A percentile compares a stretch with the other conserved stretches of the same genome.
Evolutionary conservation across 2,329 filamentous ascomycete genomes (phyloP).

Genomic region (Diatrype stigma): DNA sequence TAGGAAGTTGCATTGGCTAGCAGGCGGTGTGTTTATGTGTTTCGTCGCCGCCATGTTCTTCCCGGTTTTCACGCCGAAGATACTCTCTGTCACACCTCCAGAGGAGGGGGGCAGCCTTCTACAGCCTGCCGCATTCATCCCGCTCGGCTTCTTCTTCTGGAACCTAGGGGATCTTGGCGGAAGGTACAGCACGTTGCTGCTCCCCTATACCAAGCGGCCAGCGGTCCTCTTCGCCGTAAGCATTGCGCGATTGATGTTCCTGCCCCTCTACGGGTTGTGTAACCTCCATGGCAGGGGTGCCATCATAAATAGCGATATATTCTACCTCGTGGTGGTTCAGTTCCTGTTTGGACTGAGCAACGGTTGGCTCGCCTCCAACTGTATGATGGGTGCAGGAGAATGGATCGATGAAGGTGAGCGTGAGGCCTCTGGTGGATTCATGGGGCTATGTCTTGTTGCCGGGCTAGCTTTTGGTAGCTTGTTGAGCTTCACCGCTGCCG

Average conservation of each 20-base stretch:
- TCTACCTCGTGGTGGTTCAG: constrained; percentile 84
- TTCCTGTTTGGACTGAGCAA: constrained; percentile 79
- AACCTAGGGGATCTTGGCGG: constrained; percentile 83
- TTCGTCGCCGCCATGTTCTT: constrained; percentile 91
- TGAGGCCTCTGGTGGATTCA: constrained; percentile 88
- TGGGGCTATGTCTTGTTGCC: constrained; percentile 84
- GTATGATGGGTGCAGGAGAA: constrained; percentile 85
- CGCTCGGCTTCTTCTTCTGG: constrained; percentile 88
- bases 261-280: constrained; percentile 86
- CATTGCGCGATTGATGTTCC: constrained; percentile 61
- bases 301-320: constrained; percentile 71
- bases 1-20: constrained; percentile 73
- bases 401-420: constrained; percentile 80
- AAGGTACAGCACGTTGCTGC: constrained; percentile 59
- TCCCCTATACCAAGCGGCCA: constrained; percentile 57
- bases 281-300: constrained; percentile 78
- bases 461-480: constrained; percentile 84
- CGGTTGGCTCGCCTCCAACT: constrained; percentile 79
- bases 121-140: constrained; percentile 75
- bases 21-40: constrained; percentile 72
- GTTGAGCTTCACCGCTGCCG: constrained; percentile 73
- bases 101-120: constrained; percentile 55
- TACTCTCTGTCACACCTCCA: constrained; percentile 40
- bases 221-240: constrained; percentile 63
- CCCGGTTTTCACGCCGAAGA: constrained; percentile 81